phyloP scores from a whole-genome alignment of 306 rosid species.

The Glycine tomentella region DNA sequence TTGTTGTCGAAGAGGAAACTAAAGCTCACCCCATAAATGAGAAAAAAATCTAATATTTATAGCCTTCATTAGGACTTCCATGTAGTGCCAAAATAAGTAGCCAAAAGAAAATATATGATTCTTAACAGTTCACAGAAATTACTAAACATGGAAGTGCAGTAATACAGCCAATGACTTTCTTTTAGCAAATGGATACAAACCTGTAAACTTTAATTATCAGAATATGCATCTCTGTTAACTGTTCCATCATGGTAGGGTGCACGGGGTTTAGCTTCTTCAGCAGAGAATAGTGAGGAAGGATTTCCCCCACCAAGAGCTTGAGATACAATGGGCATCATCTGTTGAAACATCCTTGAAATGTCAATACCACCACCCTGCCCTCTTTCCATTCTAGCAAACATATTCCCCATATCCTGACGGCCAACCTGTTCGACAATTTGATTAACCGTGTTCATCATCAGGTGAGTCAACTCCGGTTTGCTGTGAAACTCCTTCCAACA shows the following conservation, averaged over 20 bases:
- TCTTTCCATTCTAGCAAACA: constrained; percentile 75
- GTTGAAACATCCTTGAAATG: constrained; percentile 89
- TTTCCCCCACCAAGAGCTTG: constrained; percentile 70
- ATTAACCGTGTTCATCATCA: constrained; percentile 79
- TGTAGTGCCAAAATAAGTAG: not conserved
- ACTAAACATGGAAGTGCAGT: constrained; percentile 31
- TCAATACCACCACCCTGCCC: constrained; percentile 85
- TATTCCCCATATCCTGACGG: constrained; percentile 70
- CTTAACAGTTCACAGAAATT: constrained; percentile 10
- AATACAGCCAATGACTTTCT: constrained; percentile 21
- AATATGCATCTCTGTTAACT: constrained; percentile 48
- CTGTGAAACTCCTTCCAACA: constrained; percentile 87
- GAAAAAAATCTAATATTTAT: not conserved
- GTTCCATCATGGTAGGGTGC: constrained; percentile 47
- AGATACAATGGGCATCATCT: constrained; percentile 97
- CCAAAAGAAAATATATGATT: not conserved
- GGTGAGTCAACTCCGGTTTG: constrained; percentile 91
- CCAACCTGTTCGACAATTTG: constrained; percentile 88
- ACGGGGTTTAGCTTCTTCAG: constrained; percentile 53
- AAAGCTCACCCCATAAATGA: not conserved
- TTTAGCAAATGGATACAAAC: constrained; percentile 51
- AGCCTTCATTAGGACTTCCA: constrained; percentile 12
- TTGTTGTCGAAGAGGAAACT: not conserved
- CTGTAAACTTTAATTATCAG: constrained; percentile 61
- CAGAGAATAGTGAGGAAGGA: constrained; percentile 57